Evolutionary conservation across 2,329 filamentous ascomycete genomes (phyloP).

Genomic region (Monosporascus sp.): DNA sequence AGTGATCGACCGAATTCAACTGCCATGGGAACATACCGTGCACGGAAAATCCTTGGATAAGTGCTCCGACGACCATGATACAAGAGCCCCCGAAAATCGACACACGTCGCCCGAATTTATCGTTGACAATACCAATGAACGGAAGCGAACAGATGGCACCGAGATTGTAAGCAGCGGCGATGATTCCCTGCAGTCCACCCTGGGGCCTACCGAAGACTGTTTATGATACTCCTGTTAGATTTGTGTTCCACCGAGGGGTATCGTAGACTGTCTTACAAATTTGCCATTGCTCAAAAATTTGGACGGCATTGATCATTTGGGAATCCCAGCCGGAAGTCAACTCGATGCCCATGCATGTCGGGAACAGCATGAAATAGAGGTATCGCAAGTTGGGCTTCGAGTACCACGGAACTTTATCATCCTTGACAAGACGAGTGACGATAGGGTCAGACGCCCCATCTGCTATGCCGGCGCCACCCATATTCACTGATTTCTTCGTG

Average conservation of each 20-base stretch:
- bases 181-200: constrained; percentile 45
- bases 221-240: constrained; percentile 1
- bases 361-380: constrained; percentile 54
- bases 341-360: constrained; percentile 58
- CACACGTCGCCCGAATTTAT: constrained; percentile 50
- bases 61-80: constrained; percentile 49
- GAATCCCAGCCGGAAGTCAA: constrained; percentile 41
- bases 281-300: constrained; percentile 33
- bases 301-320: constrained; percentile 40
- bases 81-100: constrained; percentile 50
- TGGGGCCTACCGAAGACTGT: constrained; percentile 40
- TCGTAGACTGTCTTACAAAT: constrained; percentile 23
- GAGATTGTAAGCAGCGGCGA: constrained; percentile 54
- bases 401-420: constrained; percentile 46
- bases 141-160: constrained; percentile 55
- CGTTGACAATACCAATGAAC: constrained; percentile 50
- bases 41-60: constrained; percentile 48
- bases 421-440: constrained; percentile 30
- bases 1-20: not conserved
- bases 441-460: constrained; percentile 28
- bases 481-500: constrained; percentile 6
- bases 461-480: constrained; percentile 12
- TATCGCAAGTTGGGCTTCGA: constrained; percentile 53
- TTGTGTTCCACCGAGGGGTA: constrained; percentile 1
- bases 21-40: constrained; percentile 31